Conservation (phyloP, 805 yeast species). For the Debaryomyces hansenii region DNA sequence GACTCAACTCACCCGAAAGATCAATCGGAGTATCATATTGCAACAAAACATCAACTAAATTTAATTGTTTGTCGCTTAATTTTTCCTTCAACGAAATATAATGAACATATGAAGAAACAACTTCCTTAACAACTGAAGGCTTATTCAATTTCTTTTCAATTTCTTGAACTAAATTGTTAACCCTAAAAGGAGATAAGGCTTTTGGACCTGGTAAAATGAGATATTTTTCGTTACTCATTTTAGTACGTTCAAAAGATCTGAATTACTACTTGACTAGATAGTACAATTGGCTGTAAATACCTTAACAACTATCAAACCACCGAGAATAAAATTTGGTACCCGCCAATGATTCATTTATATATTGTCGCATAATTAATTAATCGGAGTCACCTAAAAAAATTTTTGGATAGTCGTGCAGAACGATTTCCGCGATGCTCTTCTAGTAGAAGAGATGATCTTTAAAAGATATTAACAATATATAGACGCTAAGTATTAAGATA, state of each 20-base stretch:
- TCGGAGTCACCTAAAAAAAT: not conserved
- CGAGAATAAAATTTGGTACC: not conserved
- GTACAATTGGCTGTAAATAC: not conserved
- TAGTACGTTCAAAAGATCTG: not conserved
- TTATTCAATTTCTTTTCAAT: conserved; percentile 70
- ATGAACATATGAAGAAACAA: conserved; percentile 77
- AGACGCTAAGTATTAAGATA: not conserved
- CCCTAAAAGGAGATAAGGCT: conserved; percentile 86
- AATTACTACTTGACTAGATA: not conserved
- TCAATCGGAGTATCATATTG: conserved; percentile 74
- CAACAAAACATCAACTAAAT: conserved; percentile 60
- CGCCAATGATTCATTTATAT: no score
- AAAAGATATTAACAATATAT: not conserved
- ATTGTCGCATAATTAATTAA: not conserved
- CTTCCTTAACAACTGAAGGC: conserved; percentile 59
- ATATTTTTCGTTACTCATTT: conserved; percentile 27
- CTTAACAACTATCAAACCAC: not conserved
- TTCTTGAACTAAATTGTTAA: conserved; percentile 67
- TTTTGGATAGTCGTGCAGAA: not conserved
- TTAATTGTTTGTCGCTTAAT: conserved; percentile 40
- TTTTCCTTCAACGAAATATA: conserved; percentile 60
- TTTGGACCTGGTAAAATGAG: conserved; percentile 77
- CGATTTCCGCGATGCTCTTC: not conserved
- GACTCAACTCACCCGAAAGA: conserved; percentile 43
- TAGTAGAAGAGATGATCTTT: not conserved